Percentiles rank a stretch among this genome's conserved stretches.
Conservation (phyloP, 768 basidiomycete species). For the Coprinopsis marcescibilis region DNA sequence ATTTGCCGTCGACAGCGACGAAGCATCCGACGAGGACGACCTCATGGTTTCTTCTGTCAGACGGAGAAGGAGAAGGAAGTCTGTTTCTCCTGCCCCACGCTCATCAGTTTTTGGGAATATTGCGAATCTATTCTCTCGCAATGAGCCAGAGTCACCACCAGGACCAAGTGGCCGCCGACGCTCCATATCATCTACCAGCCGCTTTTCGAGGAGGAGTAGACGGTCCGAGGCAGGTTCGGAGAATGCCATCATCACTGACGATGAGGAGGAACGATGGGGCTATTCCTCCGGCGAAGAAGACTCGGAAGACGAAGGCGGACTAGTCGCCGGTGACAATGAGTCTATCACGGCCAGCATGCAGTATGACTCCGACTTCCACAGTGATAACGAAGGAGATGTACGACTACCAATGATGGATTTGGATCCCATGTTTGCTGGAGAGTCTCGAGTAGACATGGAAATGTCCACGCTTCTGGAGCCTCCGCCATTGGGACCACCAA, state of each 20-base stretch:
- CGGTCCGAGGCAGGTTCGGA: constrained; percentile 57
- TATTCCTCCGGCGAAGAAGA: constrained; percentile 86
- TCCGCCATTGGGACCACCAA: constrained; percentile 79
- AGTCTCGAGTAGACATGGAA: constrained; percentile 79
- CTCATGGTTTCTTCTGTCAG: constrained; percentile 14
- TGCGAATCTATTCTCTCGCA: constrained; percentile 63
- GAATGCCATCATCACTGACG: constrained; percentile 48
- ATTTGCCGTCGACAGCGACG: constrained; percentile 33
- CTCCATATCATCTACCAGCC: constrained; percentile 56
- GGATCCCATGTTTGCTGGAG: constrained; percentile 80
- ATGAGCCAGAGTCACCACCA: constrained; percentile 33
- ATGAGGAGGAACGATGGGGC: constrained; percentile 79
- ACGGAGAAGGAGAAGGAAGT: constrained; percentile 27
- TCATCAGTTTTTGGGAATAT: constrained; percentile 61
- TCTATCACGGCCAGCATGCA: constrained; percentile 57
- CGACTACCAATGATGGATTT: constrained; percentile 62
- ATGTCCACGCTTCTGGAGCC: constrained; percentile 52
- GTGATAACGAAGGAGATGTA: constrained; percentile 41
- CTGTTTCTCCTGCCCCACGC: constrained; percentile 32
- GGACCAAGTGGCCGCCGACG: constrained; percentile 37
- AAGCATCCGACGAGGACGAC: constrained; percentile 29
- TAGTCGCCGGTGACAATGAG: constrained; percentile 32
- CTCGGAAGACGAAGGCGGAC: constrained; percentile 31
- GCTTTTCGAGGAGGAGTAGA: constrained; percentile 45
- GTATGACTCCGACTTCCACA: constrained; percentile 68